Conservation (phyloP, 2,329 filamentous ascomycete genomes). For the Colletotrichum sublineola region DNA sequence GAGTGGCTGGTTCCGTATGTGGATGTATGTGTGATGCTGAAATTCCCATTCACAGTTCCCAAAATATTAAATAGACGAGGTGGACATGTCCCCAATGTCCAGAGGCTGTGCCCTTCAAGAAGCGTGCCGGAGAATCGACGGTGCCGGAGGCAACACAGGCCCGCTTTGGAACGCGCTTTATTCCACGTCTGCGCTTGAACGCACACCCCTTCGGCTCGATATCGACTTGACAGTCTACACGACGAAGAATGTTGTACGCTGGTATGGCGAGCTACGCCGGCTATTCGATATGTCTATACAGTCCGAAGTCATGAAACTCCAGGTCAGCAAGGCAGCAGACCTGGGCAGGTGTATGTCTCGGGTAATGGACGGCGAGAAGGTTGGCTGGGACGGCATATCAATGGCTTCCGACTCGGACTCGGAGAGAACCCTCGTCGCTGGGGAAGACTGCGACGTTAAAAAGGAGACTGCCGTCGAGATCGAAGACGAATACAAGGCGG, state of each 20-base stretch:
- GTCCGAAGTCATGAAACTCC: neutral
- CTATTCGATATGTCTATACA: neutral
- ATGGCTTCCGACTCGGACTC: neutral
- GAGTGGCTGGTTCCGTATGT: neutral
- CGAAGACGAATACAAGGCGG: neutral
- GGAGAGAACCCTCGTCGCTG: neutral
- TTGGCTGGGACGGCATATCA: neutral
- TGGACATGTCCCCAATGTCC: neutral
- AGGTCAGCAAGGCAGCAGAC: neutral
- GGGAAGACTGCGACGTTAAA: neutral
- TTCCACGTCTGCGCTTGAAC: neutral
- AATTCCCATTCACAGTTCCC: neutral
- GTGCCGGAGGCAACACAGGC: neutral
- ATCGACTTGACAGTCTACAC: slow-evolving; percentile 10
- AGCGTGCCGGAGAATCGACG: neutral
- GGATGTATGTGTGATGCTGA: neutral
- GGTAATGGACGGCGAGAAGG: neutral
- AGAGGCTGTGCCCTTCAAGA: neutral
- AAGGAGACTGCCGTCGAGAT: neutral
- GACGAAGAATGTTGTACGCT: neutral
- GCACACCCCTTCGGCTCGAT: slow-evolving; percentile 4
- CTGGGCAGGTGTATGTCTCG: neutral
- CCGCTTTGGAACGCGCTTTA: neutral
- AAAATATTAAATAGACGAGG: neutral
- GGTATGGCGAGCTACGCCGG: neutral